phyloP scores from a whole-genome alignment of 1,139 yeast species.

The Blastobotrys proliferans region DNA sequence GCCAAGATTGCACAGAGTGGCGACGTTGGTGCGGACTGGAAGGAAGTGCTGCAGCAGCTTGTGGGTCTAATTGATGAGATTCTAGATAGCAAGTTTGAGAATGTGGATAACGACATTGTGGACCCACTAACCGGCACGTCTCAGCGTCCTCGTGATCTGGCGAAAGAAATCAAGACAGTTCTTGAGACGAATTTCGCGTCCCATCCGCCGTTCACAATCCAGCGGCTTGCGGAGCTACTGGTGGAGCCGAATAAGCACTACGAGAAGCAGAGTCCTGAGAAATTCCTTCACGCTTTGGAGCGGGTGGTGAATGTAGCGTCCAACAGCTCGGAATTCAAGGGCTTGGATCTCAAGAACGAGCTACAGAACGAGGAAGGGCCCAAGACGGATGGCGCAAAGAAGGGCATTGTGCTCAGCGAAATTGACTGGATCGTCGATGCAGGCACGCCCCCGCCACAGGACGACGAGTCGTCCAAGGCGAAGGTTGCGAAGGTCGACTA shows the following conservation, averaged over 20 bases:
- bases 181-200: slow-evolving; percentile 33
- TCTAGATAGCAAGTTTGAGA: neutral
- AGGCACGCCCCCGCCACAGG: slow-evolving; percentile 22
- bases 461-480: no score
- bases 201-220: slow-evolving; percentile 56
- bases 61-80: neutral
- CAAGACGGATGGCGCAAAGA: slow-evolving; percentile 15
- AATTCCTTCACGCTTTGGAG: slow-evolving; percentile 39
- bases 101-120: neutral
- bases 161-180: slow-evolving; percentile 24
- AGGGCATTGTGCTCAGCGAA: slow-evolving; percentile 26
- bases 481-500: no score
- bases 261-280: slow-evolving; percentile 33
- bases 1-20: neutral
- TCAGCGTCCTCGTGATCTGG: slow-evolving; percentile 25
- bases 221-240: slow-evolving; percentile 53
- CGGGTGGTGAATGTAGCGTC: slow-evolving; percentile 37
- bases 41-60: neutral
- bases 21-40: slow-evolving; percentile 5
- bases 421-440: slow-evolving; percentile 33
- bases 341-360: slow-evolving; percentile 20
- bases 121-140: slow-evolving; percentile 28
- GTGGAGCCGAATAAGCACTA: slow-evolving; percentile 41
- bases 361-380: slow-evolving; percentile 18
- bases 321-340: slow-evolving; percentile 29